Evolutionary conservation across 2,329 filamentous ascomycete species (phyloP), one percentile per base, ranked within the genome.

Genomic region (Diatrype stigma): DNA sequence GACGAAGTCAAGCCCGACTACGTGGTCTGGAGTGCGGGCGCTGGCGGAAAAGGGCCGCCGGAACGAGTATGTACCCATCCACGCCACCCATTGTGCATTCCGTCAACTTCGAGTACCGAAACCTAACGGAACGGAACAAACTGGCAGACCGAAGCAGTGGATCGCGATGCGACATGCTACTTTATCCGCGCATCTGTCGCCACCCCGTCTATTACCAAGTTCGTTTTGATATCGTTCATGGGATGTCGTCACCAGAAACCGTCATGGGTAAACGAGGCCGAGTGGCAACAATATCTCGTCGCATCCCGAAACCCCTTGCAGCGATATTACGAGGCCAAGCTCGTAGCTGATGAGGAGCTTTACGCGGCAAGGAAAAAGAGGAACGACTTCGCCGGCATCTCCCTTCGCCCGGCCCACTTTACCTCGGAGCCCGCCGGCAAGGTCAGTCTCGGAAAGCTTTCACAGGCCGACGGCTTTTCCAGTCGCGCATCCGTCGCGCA

Each of bases 191-290:
- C 84, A 5, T 76, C 82, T 1, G 76, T 79, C 19, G 66, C 75
- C 7, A 74, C 76, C 0, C 76, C 81, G 0, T 69, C 70, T 19
- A 72, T 87, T 54, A 80, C 70, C 3, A 79, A 81, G 53, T 87
- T 87, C 68, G 73, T 89, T 46, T 76, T 87, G 58, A 72, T 89
- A 48, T 86, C 83, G 0, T 85, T 85, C 56, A 65, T 81, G 11
- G 74, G 74, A 51, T 79, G 80, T 17, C 77, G 85, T 22, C 73
- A 76, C 23, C 50, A 55, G 6, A 70, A 70, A 28, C 78, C 83
- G 1, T 57, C 74, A 0, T 86, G 82, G 64, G 85, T 79, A 79
- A 65, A 71, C 21, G 70, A 75, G 5, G 73, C 70, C 10, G 68
- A 68, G 50, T 83, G 77, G 77, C 66, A 72, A n/a, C 51, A 55